phyloP scores from a whole-genome alignment of 2,329 filamentous ascomycete genomes.

The Cercospora sp. region DNA sequence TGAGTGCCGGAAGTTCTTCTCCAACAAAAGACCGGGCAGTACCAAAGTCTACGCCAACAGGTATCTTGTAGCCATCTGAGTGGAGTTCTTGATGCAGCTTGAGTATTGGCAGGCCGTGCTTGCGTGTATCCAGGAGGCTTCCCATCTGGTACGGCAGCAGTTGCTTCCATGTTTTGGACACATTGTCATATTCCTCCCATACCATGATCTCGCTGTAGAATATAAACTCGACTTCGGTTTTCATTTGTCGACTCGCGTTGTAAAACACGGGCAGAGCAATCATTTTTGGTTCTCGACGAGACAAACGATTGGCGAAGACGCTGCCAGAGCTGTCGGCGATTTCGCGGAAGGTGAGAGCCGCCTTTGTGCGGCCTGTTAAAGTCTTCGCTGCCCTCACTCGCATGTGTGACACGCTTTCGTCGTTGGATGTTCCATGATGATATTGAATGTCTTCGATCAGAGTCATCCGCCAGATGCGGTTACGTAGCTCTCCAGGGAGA shows the following conservation, averaged over 20 bases:
- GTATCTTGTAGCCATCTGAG: background rate
- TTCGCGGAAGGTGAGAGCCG: background rate
- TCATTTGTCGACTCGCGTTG: background rate
- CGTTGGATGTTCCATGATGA: background rate
- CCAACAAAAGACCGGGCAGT: too few relatives aligned
- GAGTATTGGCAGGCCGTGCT: background rate
- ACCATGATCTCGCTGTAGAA: conserved; percentile 2
- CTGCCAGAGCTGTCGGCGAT: background rate
- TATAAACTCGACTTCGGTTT: background rate
- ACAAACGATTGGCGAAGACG: background rate
- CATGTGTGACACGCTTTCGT: background rate
- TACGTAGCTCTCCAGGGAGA: conserved; percentile 9
- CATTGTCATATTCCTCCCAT: background rate
- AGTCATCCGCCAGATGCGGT: background rate
- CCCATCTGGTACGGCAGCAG: conserved; percentile 3
- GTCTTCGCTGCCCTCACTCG: background rate
- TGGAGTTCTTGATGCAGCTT: too few relatives aligned
- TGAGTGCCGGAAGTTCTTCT: background rate
- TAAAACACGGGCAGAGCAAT: background rate
- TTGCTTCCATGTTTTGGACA: background rate
- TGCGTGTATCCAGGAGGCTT: background rate
- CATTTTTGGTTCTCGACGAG: background rate
- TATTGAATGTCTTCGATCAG: conserved; percentile 3
- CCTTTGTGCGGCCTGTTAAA: background rate
- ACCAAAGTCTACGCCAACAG: background rate